Evolutionary conservation across 176 grass and related monocot species (phyloP), one percentile per base, ranked within the genome.

Genomic region (Chrysopogon serrulatus): DNA sequence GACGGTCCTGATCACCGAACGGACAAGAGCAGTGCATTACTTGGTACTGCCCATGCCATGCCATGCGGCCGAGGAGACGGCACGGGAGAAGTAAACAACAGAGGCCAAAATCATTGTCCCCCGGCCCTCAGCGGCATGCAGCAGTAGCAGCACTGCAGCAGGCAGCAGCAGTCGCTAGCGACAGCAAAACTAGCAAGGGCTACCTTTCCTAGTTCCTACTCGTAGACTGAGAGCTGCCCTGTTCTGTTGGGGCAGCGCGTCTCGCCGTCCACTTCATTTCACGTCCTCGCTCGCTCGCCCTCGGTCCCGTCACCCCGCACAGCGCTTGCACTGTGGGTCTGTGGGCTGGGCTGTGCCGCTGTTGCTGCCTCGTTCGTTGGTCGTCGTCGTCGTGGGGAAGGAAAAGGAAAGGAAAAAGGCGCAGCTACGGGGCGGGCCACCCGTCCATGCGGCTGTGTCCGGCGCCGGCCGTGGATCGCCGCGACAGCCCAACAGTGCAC

Each of bases 1-100:
- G 40, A 18, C 21, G 57, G 26, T 39, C 42, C 8, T 21, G 12
- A 60, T 28, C 28, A 65, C 21, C 1, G 32, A 30, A 10, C 42
- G 34, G 59, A 68, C 44, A 26, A 28, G 59, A 76, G 72, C 71
- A 76, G 43, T 76, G 44, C n/a, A 8, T 81, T 21, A 56, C 79
- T 19, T 81, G 47, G 64, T 69, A 79, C 47, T 16, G 45, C 9
- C 6, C 56, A 8, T 5, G 21, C 19, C 43, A 80, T 68, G 78
- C 64, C 32, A 69, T 40, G 45, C 45, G 4, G 45, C 33, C 33
- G 65, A 81, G 45, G 45, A 81, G 79, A 81, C 79, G 45, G 16
- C 78, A 80, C 62, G 41, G 28, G 14, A 62, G 11, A 27, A 30
- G 8, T 56, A 2, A 54, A 56, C 53, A 56, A 17, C 1, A 17